phyloP scores from a whole-genome alignment of 1,139 yeast genomes.

The Suhomyces ambrosiae region DNA sequence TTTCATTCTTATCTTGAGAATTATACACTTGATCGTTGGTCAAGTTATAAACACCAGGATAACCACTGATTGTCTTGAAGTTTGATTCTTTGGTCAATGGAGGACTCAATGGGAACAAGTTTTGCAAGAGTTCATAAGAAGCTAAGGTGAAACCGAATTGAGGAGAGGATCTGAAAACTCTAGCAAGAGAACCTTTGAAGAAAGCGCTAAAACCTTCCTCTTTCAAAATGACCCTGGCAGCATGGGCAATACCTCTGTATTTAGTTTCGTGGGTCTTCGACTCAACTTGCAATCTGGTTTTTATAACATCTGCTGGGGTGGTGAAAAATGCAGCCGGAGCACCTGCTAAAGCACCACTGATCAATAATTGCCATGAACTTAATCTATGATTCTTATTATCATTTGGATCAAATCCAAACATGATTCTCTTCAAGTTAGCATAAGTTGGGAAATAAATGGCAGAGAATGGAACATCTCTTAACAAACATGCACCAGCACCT shows the following conservation, averaged over 20 bases:
- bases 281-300: constrained; percentile 91
- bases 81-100: constrained; percentile 49
- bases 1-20: constrained; percentile 36
- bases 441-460: constrained; percentile 98
- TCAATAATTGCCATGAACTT: constrained; percentile 78
- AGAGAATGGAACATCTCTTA: constrained; percentile 95
- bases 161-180: constrained; percentile 93
- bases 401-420: constrained; percentile 81
- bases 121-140: constrained; percentile 81
- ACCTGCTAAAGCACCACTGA: constrained; percentile 95
- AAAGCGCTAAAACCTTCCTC: constrained; percentile 82
- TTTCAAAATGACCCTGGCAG: constrained; percentile 67
- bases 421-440: constrained; percentile 82
- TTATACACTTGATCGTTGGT: constrained; percentile 50
- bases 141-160: constrained; percentile 98
- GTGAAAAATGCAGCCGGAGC: constrained; percentile 97
- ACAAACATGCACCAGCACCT: constrained; percentile 88
- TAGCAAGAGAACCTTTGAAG: constrained; percentile 95
- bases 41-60: constrained; percentile 51
- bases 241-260: constrained; percentile 76
- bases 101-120: constrained; percentile 47
- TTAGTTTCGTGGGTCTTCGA: constrained; percentile 74
- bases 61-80: constrained; percentile 48
- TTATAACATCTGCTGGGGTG: constrained; percentile 95
- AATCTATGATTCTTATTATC: constrained; percentile 55